Evolutionary conservation across 2,329 filamentous ascomycete genomes (phyloP), one percentile per base, ranked within the genome.

Genomic region (Chaetomiaceae sp.): DNA sequence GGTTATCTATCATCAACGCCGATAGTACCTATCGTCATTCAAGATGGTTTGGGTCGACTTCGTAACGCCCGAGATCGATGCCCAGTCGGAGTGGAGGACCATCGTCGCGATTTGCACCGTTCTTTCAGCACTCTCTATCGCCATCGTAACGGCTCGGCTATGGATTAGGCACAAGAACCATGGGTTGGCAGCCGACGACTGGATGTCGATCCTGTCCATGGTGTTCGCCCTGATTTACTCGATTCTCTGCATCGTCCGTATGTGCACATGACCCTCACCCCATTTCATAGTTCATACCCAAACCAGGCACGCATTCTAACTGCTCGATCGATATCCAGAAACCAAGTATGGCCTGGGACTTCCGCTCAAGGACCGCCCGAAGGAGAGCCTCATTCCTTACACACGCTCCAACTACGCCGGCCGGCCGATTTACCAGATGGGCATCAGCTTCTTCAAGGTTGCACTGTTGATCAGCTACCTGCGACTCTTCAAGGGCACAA

Each of bases 381-480:
- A 66, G n/a, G 63, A 57, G n/a, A 71, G 75, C 38, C 60, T 77
- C 0, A 54, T 72, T 5, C 65, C 66, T 0, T 80, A 79, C 61
- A 75, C 73, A 0, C 62, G 75, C 50, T 66, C 77, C 60, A 81
- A 81, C 62, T 80, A 72, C 57, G 74, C 74, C 5, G 78, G 77
- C 2, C 71, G 78, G 2, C 78, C 78, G 0, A 72, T 80, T 40
- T 81, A 81, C 55, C 76, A 80, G 56, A 45, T 78, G 7, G 78
- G 78, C 33, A 78, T 81, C 62, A 75, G 74, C 54, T 78, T 78
- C 53, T 81, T 81, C 71, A 81, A 81, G 61, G 73, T 79, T 25
- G 76, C 77, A 0, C 66, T 80, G 2, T 67, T 78, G 52, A 73
- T 80, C 59, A 77, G 74, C 56, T 80, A 79, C 57, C 64, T 80